Conservation (phyloP, 495 filamentous ascomycete species). For the Penicillium dipodomyicola region DNA sequence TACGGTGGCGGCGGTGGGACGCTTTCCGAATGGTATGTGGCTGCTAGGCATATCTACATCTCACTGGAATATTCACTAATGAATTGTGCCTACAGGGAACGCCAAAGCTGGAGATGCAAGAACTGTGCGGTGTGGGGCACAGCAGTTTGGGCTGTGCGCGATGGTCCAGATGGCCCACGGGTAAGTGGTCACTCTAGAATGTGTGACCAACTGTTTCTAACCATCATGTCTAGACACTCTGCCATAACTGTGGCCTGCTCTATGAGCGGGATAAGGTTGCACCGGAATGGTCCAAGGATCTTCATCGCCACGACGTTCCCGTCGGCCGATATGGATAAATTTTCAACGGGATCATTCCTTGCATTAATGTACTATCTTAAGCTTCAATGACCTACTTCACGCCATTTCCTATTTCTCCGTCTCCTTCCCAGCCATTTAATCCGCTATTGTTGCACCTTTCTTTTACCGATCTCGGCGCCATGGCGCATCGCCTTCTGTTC, state of each 20-base stretch:
- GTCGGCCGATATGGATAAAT: conserved; percentile 35
- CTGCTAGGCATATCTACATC: neutral
- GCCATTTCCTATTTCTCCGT: conserved; percentile 2
- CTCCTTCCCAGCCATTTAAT: conserved; percentile 3
- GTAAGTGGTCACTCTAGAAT: conserved; percentile 45
- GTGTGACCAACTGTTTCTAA: conserved; percentile 9
- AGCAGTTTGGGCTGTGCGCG: conserved; percentile 89
- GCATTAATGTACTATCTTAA: conserved; percentile 6
- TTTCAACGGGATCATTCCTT: neutral
- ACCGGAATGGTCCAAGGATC: conserved; percentile 77
- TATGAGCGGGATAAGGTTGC: conserved; percentile 84
- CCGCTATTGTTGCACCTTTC: neutral
- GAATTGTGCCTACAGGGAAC: conserved; percentile 54
- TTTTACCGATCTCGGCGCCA: conserved; percentile 6
- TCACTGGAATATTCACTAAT: conserved; percentile 12
- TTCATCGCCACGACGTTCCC: conserved; percentile 62
- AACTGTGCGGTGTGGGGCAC: conserved; percentile 88
- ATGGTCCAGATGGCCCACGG: conserved; percentile 81
- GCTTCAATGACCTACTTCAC: conserved; percentile 14
- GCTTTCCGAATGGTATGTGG: conserved; percentile 62
- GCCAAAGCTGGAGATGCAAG: conserved; percentile 81
- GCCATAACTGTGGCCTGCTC: conserved; percentile 87
- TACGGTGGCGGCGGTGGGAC: conserved; percentile 67
- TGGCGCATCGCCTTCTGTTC: conserved; percentile 5
- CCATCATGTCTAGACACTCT: conserved; percentile 64